These are phyloP conservation scores for Sapria himalayana DNA, from an alignment of 345 rosid genomes.

Conservation along the genomic window DNA sequence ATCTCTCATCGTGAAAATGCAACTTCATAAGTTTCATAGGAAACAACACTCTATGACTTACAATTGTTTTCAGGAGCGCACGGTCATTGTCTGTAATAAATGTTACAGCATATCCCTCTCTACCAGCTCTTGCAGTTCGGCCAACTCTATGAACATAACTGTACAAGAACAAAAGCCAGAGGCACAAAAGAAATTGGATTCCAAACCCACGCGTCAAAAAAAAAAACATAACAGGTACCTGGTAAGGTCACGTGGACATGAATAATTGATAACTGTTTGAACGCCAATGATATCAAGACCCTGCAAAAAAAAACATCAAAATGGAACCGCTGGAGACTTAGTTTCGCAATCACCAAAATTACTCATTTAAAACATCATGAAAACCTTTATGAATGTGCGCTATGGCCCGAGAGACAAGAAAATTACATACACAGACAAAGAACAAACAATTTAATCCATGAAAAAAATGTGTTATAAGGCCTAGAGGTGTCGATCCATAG, in stretches of 20 bases:
- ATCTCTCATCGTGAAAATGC: too few species aligned
- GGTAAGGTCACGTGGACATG: conserved; percentile 91
- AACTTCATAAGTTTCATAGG: too few species aligned
- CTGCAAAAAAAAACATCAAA: conserved; percentile 16
- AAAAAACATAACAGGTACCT: conserved; percentile 20
- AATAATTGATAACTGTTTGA: conserved; percentile 80
- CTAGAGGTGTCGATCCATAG: too few species aligned
- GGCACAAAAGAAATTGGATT: not conserved
- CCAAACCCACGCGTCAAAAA: not conserved
- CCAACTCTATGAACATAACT: conserved; percentile 96
- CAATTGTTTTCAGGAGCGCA: conserved; percentile 81
- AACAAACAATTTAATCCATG: too few species aligned
- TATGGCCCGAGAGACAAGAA: too few species aligned
- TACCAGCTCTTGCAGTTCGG: conserved; percentile 96
- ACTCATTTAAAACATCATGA: too few species aligned
- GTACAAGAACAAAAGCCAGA: conserved; percentile 9
- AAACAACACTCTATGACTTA: too few species aligned
- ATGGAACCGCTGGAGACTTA: too few species aligned
- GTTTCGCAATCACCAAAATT: too few species aligned
- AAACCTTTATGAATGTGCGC: too few species aligned
- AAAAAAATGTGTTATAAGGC: too few species aligned
- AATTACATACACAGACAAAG: too few species aligned
- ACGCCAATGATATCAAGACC: conserved; percentile 97
- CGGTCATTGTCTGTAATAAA: conserved; percentile 82
- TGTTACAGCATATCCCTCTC: conserved; percentile 94